phyloP scores from a whole-genome alignment of 208 protist genomes.

The Zelonia costaricensis region DNA sequence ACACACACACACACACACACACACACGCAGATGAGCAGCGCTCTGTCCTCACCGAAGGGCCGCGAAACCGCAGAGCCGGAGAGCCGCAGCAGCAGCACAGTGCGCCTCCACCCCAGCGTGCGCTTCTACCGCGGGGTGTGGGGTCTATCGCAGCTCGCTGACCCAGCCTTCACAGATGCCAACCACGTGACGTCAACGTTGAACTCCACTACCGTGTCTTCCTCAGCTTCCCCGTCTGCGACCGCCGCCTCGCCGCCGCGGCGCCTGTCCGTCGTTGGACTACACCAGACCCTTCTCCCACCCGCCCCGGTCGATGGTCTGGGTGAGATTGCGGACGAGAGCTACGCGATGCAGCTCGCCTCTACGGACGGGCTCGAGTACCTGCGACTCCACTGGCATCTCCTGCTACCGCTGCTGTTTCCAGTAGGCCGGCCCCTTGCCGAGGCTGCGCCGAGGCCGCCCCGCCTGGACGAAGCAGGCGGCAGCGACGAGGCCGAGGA shows the following conservation, averaged over 20 bases:
- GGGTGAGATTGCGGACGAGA: slow-evolving; percentile 51
- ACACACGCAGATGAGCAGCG: neutral
- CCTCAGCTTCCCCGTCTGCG: neutral
- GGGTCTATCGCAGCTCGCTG: slow-evolving; percentile 18
- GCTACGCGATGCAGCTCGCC: slow-evolving; percentile 61
- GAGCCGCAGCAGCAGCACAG: neutral
- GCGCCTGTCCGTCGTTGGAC: slow-evolving; percentile 48
- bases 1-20: neutral
- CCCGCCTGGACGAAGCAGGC: neutral
- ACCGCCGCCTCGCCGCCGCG: neutral
- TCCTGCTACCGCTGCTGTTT: slow-evolving; percentile 68
- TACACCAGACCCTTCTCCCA: slow-evolving; percentile 77
- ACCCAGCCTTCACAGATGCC: neutral
- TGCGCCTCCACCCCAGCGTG: slow-evolving; percentile 44
- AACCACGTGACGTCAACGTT: too few relatives aligned
- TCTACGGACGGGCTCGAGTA: slow-evolving; percentile 61
- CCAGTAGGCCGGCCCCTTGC: too few relatives aligned
- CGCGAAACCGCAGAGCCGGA: neutral
- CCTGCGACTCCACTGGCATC: slow-evolving; percentile 65
- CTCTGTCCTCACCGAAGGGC: too few relatives aligned
- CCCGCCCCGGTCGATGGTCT: slow-evolving; percentile 30
- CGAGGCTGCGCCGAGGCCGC: neutral
- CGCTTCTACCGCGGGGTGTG: slow-evolving; percentile 64
- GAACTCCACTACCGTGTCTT: neutral
- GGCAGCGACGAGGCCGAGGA: neutral